phyloP scores from a whole-genome alignment of 1,284 basidiomycete genomes.

The Fistulinella staudtii region DNA sequence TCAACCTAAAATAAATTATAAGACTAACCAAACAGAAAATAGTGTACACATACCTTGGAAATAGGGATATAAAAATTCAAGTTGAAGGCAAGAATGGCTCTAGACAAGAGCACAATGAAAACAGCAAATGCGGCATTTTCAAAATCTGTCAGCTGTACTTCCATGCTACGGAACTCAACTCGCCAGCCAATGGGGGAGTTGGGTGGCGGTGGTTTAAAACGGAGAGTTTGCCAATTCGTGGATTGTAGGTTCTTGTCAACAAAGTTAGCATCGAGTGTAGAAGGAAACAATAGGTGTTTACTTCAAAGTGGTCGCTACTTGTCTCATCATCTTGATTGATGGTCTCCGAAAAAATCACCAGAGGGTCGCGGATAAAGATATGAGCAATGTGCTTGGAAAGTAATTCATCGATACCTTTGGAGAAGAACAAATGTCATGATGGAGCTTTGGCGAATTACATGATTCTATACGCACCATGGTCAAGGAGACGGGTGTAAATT shows the following conservation, averaged over 20 bases:
- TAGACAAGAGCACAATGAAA: constrained; percentile 90
- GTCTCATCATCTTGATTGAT: constrained; percentile 86
- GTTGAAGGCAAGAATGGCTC: constrained; percentile 88
- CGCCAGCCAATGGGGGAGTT: constrained; percentile 95
- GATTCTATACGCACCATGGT: constrained; percentile 55
- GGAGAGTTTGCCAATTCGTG: constrained; percentile 98
- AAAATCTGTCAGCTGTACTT: constrained; percentile 98
- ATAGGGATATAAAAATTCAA: constrained; percentile 97
- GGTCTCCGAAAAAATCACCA: constrained; percentile 94
- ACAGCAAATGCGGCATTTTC: constrained; percentile 97
- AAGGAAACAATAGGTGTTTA: constrained; percentile 27
- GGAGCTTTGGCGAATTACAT: neutral
- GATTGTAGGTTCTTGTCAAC: constrained; percentile 86
- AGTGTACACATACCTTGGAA: constrained; percentile 65
- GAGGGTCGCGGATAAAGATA: constrained; percentile 95
- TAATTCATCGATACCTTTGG: constrained; percentile 78
- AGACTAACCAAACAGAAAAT: neutral
- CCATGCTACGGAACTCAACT: constrained; percentile 98
- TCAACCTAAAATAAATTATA: constrained; percentile 66
- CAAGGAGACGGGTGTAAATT: constrained; percentile 68
- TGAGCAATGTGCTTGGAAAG: constrained; percentile 93
- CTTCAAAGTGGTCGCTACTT: constrained; percentile 96
- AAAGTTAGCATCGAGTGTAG: constrained; percentile 6
- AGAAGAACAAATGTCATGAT: constrained; percentile 1
- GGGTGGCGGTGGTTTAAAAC: constrained; percentile 97